Percentiles rank a stretch among this genome's conserved stretches.
Conservation (phyloP, 2,329 filamentous ascomycete species). For the Diaporthe capsici region DNA sequence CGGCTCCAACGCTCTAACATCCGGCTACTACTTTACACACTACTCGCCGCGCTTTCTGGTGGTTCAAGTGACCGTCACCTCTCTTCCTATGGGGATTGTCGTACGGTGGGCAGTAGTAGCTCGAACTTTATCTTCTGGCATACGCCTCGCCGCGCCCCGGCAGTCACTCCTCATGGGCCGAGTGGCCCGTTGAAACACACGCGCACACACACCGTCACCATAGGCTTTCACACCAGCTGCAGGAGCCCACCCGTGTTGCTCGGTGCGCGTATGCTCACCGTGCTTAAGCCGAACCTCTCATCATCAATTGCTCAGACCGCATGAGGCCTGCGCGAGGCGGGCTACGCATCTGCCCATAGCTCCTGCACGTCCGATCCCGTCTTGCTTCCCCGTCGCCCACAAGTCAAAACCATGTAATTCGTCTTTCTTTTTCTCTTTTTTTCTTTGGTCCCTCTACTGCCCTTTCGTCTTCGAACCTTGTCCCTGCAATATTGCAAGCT, state of each 20-base stretch:
- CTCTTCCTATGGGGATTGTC: not conserved
- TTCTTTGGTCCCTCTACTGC: not conserved
- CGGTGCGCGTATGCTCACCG: slow-evolving; percentile 9
- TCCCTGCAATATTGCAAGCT: slow-evolving; percentile 36
- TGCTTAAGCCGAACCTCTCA: slow-evolving; percentile 1
- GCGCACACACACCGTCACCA: slow-evolving; percentile 29
- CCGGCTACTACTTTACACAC: slow-evolving; percentile 9
- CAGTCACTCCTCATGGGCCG: slow-evolving; percentile 18
- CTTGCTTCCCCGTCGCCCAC: slow-evolving; percentile 30
- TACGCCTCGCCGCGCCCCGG: slow-evolving; percentile 22
- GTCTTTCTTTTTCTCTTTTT: slow-evolving; percentile 16
- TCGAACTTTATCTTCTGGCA: slow-evolving; percentile 22
- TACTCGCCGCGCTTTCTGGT: not conserved
- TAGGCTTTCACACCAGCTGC: slow-evolving; percentile 26
- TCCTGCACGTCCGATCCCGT: slow-evolving; percentile 36
- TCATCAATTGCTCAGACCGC: slow-evolving; percentile 16
- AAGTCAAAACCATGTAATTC: slow-evolving; percentile 15
- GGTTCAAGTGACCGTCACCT: slow-evolving; percentile 7
- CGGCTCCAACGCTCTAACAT: slow-evolving; percentile 19
- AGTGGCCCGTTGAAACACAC: slow-evolving; percentile 35
- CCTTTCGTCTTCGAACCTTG: slow-evolving; percentile 18
- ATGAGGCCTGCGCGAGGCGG: slow-evolving; percentile 30
- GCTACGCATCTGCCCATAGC: slow-evolving; percentile 34
- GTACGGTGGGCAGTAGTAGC: not conserved
- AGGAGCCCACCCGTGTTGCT: slow-evolving; percentile 26